Conservation (phyloP, 2,329 filamentous ascomycete genomes). For the Claviceps quebecensis region DNA sequence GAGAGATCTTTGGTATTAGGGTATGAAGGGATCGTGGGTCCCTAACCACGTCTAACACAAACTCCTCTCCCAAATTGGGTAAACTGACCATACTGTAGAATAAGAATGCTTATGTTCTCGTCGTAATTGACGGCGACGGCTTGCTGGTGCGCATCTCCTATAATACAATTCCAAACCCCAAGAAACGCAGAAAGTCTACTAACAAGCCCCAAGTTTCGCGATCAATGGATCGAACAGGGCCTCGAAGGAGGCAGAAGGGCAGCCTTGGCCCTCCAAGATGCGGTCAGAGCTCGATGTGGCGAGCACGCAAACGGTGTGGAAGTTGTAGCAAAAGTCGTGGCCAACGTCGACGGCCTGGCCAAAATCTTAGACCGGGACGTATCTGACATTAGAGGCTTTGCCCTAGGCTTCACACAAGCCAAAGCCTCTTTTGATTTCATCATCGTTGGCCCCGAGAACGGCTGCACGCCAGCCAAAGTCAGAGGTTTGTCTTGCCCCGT, state of each 20-base stretch:
- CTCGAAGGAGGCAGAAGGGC: slow-evolving; percentile 40
- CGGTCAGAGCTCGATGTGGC: slow-evolving; percentile 32
- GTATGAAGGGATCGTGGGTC: slow-evolving; percentile 18
- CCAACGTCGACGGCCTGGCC: slow-evolving; percentile 37
- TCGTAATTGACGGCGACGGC: slow-evolving; percentile 50
- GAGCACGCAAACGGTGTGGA: slow-evolving; percentile 32
- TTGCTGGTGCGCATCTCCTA: slow-evolving; percentile 31
- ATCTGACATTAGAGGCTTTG: slow-evolving; percentile 40
- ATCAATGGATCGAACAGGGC: slow-evolving; percentile 38
- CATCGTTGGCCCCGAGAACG: slow-evolving; percentile 45
- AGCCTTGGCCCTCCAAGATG: slow-evolving; percentile 33
- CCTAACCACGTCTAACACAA: too few relatives aligned
- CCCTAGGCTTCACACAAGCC: slow-evolving; percentile 44
- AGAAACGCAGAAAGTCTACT: slow-evolving; percentile 1
- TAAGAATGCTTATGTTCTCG: slow-evolving; percentile 43
- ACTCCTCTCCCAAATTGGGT: too few relatives aligned
- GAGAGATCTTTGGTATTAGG: slow-evolving; percentile 30
- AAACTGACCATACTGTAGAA: slow-evolving; percentile 20
- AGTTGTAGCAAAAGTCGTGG: slow-evolving; percentile 41
- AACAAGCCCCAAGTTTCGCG: slow-evolving; percentile 36
- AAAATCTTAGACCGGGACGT: slow-evolving; percentile 36
- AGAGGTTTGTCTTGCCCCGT: slow-evolving; percentile 27
- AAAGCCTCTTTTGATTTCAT: slow-evolving; percentile 49
- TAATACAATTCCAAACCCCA: neutral
- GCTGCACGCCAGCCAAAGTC: slow-evolving; percentile 45